Percentiles rank a stretch among this genome's conserved stretches.
Conservation (phyloP, 441 rosid species). For the Omphalea diandra region DNA sequence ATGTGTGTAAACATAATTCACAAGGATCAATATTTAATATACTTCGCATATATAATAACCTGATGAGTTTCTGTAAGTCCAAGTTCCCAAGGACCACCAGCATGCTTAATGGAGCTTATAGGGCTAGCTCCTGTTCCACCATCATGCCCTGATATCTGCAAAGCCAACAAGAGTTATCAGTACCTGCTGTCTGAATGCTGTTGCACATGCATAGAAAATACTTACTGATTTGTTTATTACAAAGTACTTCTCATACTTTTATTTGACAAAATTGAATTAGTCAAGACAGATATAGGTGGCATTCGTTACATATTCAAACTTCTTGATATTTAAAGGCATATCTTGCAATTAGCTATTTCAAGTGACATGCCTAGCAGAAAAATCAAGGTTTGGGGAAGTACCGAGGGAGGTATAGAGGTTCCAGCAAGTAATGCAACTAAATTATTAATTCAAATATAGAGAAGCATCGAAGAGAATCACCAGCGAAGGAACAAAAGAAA, state of each 20-base stretch:
- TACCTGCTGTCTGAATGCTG: constrained; percentile 7
- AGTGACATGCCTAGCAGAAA: neutral
- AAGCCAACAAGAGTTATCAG: constrained; percentile 23
- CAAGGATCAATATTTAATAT: constrained; percentile 18
- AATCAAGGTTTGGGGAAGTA: neutral
- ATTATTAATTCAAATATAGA: neutral
- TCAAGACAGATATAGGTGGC: neutral
- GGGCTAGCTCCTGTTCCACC: constrained; percentile 99
- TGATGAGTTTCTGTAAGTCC: constrained; percentile 95
- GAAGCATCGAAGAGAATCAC: neutral
- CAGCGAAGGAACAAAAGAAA: neutral
- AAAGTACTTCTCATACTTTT: neutral
- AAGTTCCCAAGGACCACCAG: constrained; percentile 99
- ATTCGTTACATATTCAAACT: neutral
- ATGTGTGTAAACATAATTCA: constrained; percentile 12
- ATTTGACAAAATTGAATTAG: neutral
- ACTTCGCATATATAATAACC: constrained; percentile 41
- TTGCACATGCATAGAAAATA: neutral
- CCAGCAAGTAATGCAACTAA: neutral
- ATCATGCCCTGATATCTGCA: constrained; percentile 97
- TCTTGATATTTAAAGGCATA: neutral
- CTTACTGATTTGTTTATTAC: neutral
- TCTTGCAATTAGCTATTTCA: neutral
- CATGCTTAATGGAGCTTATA: constrained; percentile 97
- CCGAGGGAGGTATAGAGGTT: neutral